Evolutionary conservation across 1,284 basidiomycete species (phyloP), one percentile per base, ranked within the genome.

Genomic region (Coniferiporia weirii): DNA sequence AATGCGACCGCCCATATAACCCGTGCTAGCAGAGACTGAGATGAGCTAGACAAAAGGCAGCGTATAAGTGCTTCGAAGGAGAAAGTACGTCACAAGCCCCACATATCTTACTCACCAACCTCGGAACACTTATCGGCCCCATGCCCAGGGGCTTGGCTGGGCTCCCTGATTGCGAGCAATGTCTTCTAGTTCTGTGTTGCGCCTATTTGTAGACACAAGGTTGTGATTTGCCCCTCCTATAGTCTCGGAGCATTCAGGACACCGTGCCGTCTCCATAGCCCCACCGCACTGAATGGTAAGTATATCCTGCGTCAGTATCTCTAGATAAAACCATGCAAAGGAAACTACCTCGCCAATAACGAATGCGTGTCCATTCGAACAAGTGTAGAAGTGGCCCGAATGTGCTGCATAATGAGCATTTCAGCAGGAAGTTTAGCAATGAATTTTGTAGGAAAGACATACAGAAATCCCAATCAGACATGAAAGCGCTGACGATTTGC

Each of bases 351-450:
- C 74, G 3, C 64, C 67, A 43, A 82, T 81, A 5, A 75, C 73
- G 57, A 77, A 84, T 0, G 69, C 68, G 63, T 83, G 81, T 0
- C 81, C 80, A 49, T 80, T 76, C 4, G 70, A 69, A 66, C 81
- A 77, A 57, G 72, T 74, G 61, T 79, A 80, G 62, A 75, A 82
- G 64, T 84, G 81, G 2, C 81, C 81, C 2, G 71, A 70, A 47
- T 77, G 72, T 2, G 66, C 78, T 81, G 27, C 54, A 19, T 10
- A 20, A 49, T 45, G 38, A 36, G 46, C 44, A 20, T 45, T n/a
- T 48, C 32, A 52, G n/a, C 27, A 5, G 27, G 27, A 5, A 2
- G 27, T 27, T 27, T 27, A 27, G 27, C 27, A 27, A 27, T 27
- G 27, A 27, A 3, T 27, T 3, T 27, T 27, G 27, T 27, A 27